phyloP scores from a whole-genome alignment of 768 basidiomycete genomes.

The Naematelia encephala region DNA sequence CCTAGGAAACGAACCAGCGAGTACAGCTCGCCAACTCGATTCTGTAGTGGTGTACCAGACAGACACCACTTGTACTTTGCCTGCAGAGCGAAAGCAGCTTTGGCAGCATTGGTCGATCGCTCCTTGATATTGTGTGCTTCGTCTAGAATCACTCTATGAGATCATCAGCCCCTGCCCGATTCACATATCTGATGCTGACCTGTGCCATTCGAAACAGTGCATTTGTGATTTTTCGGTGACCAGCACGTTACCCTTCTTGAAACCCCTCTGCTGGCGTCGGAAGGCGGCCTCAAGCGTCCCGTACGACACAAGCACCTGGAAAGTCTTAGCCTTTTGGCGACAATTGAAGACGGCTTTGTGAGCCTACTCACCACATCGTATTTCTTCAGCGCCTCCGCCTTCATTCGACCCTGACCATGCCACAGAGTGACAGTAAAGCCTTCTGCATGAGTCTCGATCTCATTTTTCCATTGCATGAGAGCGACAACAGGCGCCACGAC shows the following conservation, averaged over 20 bases:
- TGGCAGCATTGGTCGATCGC: conserved; percentile 87
- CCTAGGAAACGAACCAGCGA: conserved; percentile 83
- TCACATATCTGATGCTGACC: conserved; percentile 53
- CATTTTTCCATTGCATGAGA: conserved; percentile 84
- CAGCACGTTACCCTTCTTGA: conserved; percentile 76
- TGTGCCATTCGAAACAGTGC: conserved; percentile 79
- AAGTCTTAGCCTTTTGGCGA: conserved; percentile 8
- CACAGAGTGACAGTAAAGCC: conserved; percentile 81
- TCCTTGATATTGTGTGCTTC: conserved; percentile 99
- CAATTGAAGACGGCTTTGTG: conserved; percentile 55
- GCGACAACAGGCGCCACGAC: conserved; percentile 72
- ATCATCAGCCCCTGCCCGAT: conserved; percentile 15
- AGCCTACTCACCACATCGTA: conserved; percentile 69
- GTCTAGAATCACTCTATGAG: conserved; percentile 59
- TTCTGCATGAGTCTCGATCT: conserved; percentile 80
- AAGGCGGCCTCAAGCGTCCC: conserved; percentile 86
- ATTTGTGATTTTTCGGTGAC: conserved; percentile 84
- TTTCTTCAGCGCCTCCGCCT: conserved; percentile 69
- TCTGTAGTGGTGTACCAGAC: conserved; percentile 93
- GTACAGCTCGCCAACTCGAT: conserved; percentile 97
- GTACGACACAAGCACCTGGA: conserved; percentile 58
- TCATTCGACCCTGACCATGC: conserved; percentile 77
- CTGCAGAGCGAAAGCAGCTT: conserved; percentile 86
- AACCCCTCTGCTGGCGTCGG: conserved; percentile 87
- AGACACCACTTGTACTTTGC: conserved; percentile 87